These are phyloP conservation scores for Kitagawia praeruptora DNA, from an alignment of 129 eudicot genomes.

Conservation along the genomic window DNA sequence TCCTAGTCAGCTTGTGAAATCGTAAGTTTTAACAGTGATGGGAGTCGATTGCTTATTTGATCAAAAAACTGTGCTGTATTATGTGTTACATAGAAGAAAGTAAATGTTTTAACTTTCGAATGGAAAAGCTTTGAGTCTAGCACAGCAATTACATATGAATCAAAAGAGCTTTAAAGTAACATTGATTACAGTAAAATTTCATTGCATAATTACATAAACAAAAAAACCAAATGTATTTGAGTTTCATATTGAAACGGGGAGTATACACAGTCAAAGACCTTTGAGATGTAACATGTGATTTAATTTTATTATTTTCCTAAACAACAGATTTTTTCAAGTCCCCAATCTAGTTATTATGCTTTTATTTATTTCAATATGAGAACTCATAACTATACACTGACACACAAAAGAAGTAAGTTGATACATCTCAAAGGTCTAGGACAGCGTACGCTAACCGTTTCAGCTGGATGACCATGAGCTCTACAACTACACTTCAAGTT, in stretches of 20 bases:
- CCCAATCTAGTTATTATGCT: background rate
- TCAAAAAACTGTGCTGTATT: background rate
- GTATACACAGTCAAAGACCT: too few species aligned
- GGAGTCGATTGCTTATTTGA: background rate
- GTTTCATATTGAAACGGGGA: too few species aligned
- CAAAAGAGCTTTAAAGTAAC: background rate
- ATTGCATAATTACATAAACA: background rate
- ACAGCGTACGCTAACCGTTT: background rate
- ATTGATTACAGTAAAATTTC: background rate
- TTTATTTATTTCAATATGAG: background rate
- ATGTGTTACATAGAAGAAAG: background rate
- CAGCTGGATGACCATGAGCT: background rate
- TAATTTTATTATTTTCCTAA: too few species aligned
- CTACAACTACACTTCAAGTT: background rate
- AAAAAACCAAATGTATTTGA: too few species aligned
- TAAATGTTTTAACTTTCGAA: background rate
- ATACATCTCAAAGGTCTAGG: background rate
- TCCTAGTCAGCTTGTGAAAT: background rate
- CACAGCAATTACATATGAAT: background rate
- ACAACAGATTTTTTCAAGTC: background rate
- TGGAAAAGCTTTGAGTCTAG: background rate
- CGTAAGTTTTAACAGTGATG: background rate
- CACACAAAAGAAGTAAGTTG: background rate
- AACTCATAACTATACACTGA: background rate
- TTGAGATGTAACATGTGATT: background rate